These are phyloP conservation scores for Pythium monospermum DNA, from an alignment of 352 stramenopile species.

Conservation along the genomic window DNA sequence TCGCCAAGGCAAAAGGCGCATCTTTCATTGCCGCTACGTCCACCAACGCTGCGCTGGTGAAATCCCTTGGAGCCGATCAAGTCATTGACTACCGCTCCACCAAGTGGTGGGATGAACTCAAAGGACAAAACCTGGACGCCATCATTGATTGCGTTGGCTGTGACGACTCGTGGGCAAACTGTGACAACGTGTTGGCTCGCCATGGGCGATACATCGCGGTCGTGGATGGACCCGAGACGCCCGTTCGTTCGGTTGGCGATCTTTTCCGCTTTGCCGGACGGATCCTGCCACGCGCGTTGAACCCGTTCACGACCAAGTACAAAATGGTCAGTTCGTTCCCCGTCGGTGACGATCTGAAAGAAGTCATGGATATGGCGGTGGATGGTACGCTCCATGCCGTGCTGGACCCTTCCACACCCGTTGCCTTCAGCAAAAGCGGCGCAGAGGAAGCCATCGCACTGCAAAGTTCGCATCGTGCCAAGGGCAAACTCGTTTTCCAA, in stretches of 20 bases:
- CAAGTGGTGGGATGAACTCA: conserved; percentile 45
- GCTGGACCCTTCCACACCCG: conserved; percentile 58
- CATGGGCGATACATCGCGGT: conserved; percentile 35
- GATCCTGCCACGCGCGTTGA: conserved; percentile 22
- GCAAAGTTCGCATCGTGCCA: conserved; percentile 57
- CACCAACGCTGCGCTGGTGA: conserved; percentile 34
- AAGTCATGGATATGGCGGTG: conserved; percentile 39
- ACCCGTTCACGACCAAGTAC: conserved; percentile 32
- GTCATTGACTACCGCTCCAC: conserved; percentile 46
- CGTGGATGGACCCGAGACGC: conserved; percentile 19
- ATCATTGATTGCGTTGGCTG: conserved; percentile 43
- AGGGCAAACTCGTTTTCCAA: conserved; percentile 78
- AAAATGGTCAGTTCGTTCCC: conserved; percentile 31
- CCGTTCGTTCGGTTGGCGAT: conserved; percentile 21
- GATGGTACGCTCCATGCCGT: conserved; percentile 45
- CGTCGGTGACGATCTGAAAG: conserved; percentile 28
- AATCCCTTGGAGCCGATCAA: conserved; percentile 39
- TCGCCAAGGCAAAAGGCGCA: conserved; percentile 40
- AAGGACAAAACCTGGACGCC: conserved; percentile 23
- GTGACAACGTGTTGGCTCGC: conserved; percentile 14
- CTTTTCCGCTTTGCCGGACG: conserved; percentile 23
- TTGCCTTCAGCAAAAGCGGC: conserved; percentile 55
- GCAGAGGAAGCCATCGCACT: conserved; percentile 47
- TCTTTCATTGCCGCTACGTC: conserved; percentile 61
- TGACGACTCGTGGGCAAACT: conserved; percentile 32